These are phyloP conservation scores for Achaetomium macrosporum DNA, from an alignment of 2,329 filamentous ascomycete species.

Conservation along the genomic window DNA sequence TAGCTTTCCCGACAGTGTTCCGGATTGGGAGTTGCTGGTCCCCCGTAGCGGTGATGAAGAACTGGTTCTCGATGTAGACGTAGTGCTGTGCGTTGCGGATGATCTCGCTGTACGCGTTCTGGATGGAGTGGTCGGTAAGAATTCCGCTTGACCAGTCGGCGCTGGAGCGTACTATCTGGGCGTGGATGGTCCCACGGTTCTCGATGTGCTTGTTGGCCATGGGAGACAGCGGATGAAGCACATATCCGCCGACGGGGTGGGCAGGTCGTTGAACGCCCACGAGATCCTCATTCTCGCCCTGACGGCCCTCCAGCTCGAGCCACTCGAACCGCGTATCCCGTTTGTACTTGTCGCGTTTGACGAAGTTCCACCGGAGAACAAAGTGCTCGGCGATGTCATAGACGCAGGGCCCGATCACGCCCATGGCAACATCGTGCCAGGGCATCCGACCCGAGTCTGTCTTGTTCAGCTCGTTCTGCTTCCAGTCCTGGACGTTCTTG, in stretches of 20 bases:
- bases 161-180: slow-evolving; percentile 84
- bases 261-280: slow-evolving; percentile 83
- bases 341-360: slow-evolving; percentile 98
- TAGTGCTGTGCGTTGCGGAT: slow-evolving; percentile 86
- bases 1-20: slow-evolving; percentile 81
- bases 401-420: slow-evolving; percentile 78
- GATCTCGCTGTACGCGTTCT: slow-evolving; percentile 78
- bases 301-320: slow-evolving; percentile 71
- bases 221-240: slow-evolving; percentile 70
- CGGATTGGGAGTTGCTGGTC: slow-evolving; percentile 80
- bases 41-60: slow-evolving; percentile 93
- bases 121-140: slow-evolving; percentile 74
- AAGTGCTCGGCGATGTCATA: slow-evolving; percentile 97
- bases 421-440: slow-evolving; percentile 96
- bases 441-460: slow-evolving; percentile 92
- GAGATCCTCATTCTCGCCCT: slow-evolving; percentile 75
- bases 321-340: slow-evolving; percentile 77
- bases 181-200: slow-evolving; percentile 67
- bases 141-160: slow-evolving; percentile 93
- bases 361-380: slow-evolving; percentile 89
- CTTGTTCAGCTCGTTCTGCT: slow-evolving; percentile 86
- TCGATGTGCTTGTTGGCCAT: slow-evolving; percentile 59
- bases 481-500: slow-evolving; percentile 84
- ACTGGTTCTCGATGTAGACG: slow-evolving; percentile 98
- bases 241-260: slow-evolving; percentile 82